Base-by-base conservation (phyloP, 176 grass and related monocot genomes). In the Avena insularis region DNA sequence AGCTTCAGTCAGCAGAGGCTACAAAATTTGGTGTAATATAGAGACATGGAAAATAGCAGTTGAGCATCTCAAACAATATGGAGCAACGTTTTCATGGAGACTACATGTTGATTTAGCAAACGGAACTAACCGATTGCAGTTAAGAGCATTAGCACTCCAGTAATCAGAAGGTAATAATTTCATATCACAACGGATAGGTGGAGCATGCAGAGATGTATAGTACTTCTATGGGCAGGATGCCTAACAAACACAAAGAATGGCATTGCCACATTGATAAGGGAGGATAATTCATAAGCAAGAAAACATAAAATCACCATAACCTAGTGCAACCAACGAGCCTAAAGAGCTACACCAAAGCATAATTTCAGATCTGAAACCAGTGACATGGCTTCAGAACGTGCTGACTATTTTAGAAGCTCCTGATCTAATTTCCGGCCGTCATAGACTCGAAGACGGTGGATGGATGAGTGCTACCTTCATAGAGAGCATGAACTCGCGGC, bases 401-500 rank as follows among this genome's bases (percentile, higher is more conserved):
- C 15, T 43, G 6, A 15, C 21, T 53, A 3, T 48, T 80, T 48
- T 6, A 12, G 49, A 33, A 55, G 33, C 8, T 54, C 48, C 14
- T 8, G 49, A 69, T 55, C 9, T 12, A 58, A 84, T 84, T 75
- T 75, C 46, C 38, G 3, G 4, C 62, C 13, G 5, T 6, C 29
- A 6, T 35, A 67, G 64, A 15, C 47, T 84, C 5, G 64, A 35
- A 16, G 64, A 16, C 12, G 29, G 29, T 35, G 64, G 64, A 35
- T 8, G 20, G 60, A 86, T 36, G 33, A 64, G 20, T 50, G 12
- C 19, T 76, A 99, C 97, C 94, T 90, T 99, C 82, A 99, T 91
- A 50, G 85, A 82, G 17, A 79, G 55, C 97, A 99, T 99, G 92
- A 99, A 96, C 17, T 96, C 92, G 38, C 94, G 87, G 91, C 97